A percentile compares a stretch with the other conserved stretches of the same genome.
Evolutionary conservation across 192 early-diverging fungal species (phyloP).

Genomic region (Coemansia sp.): DNA sequence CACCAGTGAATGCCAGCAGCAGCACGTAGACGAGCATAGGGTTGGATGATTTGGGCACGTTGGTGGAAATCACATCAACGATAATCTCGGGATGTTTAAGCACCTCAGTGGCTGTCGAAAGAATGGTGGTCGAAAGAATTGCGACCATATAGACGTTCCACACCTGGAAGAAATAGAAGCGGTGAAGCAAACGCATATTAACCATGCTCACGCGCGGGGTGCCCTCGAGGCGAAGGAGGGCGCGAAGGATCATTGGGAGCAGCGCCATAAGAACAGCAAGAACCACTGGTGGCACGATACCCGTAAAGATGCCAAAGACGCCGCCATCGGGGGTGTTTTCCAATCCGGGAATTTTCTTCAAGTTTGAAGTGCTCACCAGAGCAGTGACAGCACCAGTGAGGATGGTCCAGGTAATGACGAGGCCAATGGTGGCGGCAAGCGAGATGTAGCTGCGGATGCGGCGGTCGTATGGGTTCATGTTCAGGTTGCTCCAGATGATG

Average conservation of each 20-base stretch:
- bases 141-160: slow-evolving; percentile 78
- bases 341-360: slow-evolving; percentile 55
- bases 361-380: slow-evolving; percentile 55
- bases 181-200: slow-evolving; percentile 61
- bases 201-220: slow-evolving; percentile 60
- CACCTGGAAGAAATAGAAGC: slow-evolving; percentile 82
- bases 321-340: slow-evolving; percentile 21
- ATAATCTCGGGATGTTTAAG: slow-evolving; percentile 30
- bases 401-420: slow-evolving; percentile 74
- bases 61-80: slow-evolving; percentile 51
- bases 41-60: slow-evolving; percentile 70
- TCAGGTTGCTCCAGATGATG: slow-evolving; percentile 85
- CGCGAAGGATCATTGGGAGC: slow-evolving; percentile 68
- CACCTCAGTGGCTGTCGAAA: slow-evolving; percentile 37
- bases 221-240: slow-evolving; percentile 64
- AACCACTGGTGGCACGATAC: slow-evolving; percentile 72
- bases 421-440: slow-evolving; percentile 50
- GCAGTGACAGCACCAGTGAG: slow-evolving; percentile 59
- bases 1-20: slow-evolving; percentile 66
- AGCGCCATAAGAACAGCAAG: slow-evolving; percentile 70
- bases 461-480: slow-evolving; percentile 56
- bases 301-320: slow-evolving; percentile 61
- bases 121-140: slow-evolving; percentile 67
- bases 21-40: slow-evolving; percentile 86
- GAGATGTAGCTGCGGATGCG: slow-evolving; percentile 59